Evolutionary conservation across 2,329 filamentous ascomycete species (phyloP).

Genomic region (Fusarium nygamai): DNA sequence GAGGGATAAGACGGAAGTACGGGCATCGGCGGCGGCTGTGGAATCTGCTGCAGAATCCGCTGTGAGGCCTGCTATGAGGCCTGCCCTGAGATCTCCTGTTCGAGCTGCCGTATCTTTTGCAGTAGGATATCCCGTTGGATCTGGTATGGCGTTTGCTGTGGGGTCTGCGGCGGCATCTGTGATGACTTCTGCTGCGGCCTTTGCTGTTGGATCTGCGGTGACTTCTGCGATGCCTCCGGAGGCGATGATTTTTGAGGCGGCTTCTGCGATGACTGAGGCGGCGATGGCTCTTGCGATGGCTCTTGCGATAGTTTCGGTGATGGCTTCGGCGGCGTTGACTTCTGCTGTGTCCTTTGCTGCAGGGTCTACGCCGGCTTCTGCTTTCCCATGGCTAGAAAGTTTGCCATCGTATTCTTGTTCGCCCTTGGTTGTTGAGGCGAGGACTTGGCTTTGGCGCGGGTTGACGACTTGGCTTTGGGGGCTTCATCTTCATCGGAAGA

Average conservation of each 20-base stretch:
- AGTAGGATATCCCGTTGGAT: background rate
- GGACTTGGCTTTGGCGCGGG: background rate
- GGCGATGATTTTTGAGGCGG: no score
- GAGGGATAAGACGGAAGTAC: background rate
- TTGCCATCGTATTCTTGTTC: background rate
- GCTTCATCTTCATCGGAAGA: background rate
- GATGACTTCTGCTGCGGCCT: no score
- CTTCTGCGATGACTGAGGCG: no score
- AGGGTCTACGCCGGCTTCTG: background rate
- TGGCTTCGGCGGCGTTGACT: background rate
- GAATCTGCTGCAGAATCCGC: background rate
- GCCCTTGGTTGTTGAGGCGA: background rate
- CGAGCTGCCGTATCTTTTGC: no score
- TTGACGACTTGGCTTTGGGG: background rate
- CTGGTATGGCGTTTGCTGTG: background rate
- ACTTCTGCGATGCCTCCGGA: no score
- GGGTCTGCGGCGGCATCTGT: background rate
- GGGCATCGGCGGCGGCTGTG: background rate
- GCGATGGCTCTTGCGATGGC: no score
- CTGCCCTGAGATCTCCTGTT: no score
- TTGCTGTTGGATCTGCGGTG: no score
- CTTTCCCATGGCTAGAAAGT: background rate
- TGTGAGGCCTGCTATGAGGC: no score
- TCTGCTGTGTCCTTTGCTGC: background rate
- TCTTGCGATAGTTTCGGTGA: no score